phyloP scores from a whole-genome alignment of 2,329 filamentous ascomycete species.

The Diaporthe amygdali region DNA sequence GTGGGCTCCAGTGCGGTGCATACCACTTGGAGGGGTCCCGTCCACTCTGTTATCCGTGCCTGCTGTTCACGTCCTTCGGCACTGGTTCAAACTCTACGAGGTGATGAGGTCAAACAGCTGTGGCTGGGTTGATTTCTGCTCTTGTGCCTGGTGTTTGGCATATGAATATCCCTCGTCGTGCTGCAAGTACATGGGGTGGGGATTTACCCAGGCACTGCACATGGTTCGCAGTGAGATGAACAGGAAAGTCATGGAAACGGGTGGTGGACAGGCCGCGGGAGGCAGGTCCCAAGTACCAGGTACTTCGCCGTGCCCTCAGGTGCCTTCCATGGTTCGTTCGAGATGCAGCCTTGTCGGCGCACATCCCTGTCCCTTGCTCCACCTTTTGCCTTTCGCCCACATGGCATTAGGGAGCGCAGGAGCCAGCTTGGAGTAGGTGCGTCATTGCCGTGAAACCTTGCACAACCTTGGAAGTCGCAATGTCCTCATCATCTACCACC shows the following conservation, averaged over 20 bases:
- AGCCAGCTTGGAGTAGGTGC: slow-evolving; percentile 22
- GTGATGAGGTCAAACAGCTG: not conserved
- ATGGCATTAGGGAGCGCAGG: slow-evolving; percentile 23
- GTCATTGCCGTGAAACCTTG: slow-evolving; percentile 20
- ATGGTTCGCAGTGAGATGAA: slow-evolving; percentile 7
- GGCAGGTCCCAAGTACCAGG: slow-evolving; percentile 20
- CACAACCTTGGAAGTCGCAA: slow-evolving; percentile 13
- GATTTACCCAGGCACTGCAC: not conserved
- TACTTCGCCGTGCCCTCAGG: not conserved
- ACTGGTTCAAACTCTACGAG: not conserved
- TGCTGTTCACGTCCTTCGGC: not conserved
- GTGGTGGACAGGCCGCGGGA: not conserved
- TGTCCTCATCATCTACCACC: slow-evolving; percentile 10
- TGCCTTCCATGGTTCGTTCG: slow-evolving; percentile 16
- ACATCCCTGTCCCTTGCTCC: slow-evolving; percentile 22
- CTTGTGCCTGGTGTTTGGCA: not conserved
- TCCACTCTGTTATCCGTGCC: not conserved
- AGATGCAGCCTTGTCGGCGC: slow-evolving; percentile 25
- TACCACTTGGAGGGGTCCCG: not conserved
- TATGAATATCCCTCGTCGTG: not conserved
- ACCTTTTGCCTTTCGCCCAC: slow-evolving; percentile 21
- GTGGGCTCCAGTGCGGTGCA: not conserved
- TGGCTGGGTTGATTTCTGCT: not conserved
- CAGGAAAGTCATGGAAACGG: slow-evolving; percentile 13
- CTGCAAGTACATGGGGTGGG: slow-evolving; percentile 8